Percentiles rank a stretch among this genome's conserved stretches.
Conservation (phyloP, 106 monocot species). For the Dendrobium nobile region DNA sequence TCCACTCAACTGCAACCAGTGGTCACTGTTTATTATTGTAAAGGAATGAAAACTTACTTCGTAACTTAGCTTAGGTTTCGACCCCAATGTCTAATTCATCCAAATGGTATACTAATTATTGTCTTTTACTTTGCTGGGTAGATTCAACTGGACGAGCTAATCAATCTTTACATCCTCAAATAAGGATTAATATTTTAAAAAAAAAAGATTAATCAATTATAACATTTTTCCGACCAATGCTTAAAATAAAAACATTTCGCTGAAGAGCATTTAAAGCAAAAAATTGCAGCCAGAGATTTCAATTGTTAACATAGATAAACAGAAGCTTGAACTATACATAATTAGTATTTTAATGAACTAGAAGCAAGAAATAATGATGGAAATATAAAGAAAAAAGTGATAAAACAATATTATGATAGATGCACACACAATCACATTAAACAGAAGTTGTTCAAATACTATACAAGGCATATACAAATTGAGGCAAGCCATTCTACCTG, state of each 20-base stretch:
- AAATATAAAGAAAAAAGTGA: background rate
- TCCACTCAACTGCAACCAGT: background rate
- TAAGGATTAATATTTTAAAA: too few relatives aligned
- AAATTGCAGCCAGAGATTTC: background rate
- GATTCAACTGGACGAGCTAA: background rate
- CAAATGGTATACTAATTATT: background rate
- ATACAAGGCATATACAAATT: background rate
- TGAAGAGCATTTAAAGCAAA: background rate
- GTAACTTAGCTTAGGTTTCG: background rate
- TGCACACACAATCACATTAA: background rate
- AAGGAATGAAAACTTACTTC: background rate
- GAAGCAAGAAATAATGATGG: background rate
- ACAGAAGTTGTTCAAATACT: conserved; percentile 1
- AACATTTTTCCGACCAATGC: too few relatives aligned
- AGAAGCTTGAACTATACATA: background rate
- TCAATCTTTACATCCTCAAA: background rate
- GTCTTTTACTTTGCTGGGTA: background rate
- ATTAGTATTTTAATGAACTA: background rate
- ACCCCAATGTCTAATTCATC: background rate
- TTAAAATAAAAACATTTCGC: background rate
- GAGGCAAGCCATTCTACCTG: conserved; percentile 38
- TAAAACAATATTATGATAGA: background rate
- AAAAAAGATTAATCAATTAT: too few relatives aligned
- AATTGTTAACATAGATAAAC: background rate
- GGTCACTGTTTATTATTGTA: background rate